These are phyloP conservation scores for Eucalyptus paniculata DNA, from an alignment of 345 rosid species.

Conservation along the genomic window DNA sequence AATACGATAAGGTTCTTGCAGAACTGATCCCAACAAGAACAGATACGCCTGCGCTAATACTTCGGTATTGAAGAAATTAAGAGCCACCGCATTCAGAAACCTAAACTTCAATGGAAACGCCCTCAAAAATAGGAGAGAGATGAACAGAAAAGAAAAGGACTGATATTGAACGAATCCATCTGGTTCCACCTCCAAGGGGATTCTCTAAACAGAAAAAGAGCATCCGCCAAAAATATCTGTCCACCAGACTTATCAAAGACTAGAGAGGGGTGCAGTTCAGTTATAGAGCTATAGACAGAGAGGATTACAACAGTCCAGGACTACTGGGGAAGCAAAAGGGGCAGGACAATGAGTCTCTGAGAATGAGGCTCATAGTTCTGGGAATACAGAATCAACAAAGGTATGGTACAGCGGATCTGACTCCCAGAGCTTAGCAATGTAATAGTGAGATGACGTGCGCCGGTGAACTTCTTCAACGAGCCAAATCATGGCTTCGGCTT, in stretches of 20 bases:
- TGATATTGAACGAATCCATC: background rate
- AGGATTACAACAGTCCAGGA: background rate
- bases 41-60: background rate
- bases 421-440: conserved; percentile 55
- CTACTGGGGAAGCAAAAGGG: background rate
- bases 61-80: background rate
- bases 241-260: background rate
- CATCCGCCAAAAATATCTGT: background rate
- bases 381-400: conserved; percentile 47
- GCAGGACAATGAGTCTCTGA: background rate
- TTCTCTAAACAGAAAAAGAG: background rate
- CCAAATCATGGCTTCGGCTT: conserved; percentile 90
- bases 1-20: background rate
- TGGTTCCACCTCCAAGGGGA: background rate
- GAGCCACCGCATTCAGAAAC: background rate
- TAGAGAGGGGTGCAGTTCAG: background rate
- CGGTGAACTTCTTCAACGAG: conserved; percentile 78
- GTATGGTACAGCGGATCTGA: conserved; percentile 47
- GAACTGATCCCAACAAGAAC: background rate
- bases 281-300: background rate
- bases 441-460: conserved; percentile 40
- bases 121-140: background rate
- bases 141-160: background rate
- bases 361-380: conserved; percentile 1
- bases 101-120: background rate